These are phyloP conservation scores for Grosmannia huntii DNA, from an alignment of 2,329 filamentous ascomycete genomes.

Conservation along the genomic window DNA sequence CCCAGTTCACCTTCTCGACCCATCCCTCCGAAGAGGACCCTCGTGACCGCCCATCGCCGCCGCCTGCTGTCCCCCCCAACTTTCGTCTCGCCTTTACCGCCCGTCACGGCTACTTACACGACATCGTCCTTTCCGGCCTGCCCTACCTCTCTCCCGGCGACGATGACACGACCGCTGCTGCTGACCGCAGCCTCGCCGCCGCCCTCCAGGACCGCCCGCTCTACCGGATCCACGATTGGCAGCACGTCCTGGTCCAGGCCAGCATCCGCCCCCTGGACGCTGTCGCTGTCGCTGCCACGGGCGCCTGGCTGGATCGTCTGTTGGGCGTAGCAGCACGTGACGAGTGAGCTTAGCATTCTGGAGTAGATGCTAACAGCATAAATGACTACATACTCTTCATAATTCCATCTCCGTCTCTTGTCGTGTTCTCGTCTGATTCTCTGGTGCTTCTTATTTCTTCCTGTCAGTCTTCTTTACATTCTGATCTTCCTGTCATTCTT, in stretches of 20 bases:
- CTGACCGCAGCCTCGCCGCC: conserved; percentile 9
- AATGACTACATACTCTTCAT: not conserved
- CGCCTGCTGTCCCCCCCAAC: conserved; percentile 29
- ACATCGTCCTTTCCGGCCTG: conserved; percentile 16
- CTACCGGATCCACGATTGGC: conserved; percentile 19
- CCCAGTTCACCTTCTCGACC: conserved; percentile 62
- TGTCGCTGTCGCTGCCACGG: conserved; percentile 4
- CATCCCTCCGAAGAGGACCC: conserved; percentile 46
- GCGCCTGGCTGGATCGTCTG: conserved; percentile 19
- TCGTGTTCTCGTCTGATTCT: too few species aligned
- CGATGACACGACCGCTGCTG: not conserved
- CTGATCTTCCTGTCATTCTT: not conserved
- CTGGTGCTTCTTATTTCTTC: not conserved
- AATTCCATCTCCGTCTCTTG: too few species aligned
- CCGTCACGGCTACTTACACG: conserved; percentile 25
- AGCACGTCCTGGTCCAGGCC: conserved; percentile 9
- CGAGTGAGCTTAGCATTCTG: too few species aligned
- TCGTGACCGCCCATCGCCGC: conserved; percentile 37
- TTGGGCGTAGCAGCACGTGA: conserved; percentile 12
- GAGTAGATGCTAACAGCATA: too few species aligned
- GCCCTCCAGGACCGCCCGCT: conserved; percentile 14
- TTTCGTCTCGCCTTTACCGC: conserved; percentile 24
- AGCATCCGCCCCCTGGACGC: conserved; percentile 7
- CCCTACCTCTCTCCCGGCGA: conserved; percentile 3
- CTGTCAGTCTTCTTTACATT: too few species aligned